These are phyloP conservation scores for Melanogaster broomeanus DNA, from an alignment of 768 basidiomycete genomes.

Conservation along the genomic window DNA sequence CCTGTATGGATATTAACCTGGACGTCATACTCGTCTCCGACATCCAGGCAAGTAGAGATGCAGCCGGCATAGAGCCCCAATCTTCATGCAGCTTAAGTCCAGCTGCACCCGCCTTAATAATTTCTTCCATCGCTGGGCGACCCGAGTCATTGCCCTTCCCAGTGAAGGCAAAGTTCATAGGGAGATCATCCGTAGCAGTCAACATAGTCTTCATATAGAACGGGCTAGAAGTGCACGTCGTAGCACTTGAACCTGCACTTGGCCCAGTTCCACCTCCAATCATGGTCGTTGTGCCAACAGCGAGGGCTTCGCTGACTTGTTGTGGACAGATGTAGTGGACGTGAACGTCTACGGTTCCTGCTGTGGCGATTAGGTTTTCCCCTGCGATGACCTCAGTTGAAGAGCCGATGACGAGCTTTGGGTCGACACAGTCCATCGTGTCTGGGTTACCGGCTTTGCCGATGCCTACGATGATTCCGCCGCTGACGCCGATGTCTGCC, in stretches of 20 bases:
- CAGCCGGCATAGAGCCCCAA: constrained; percentile 90
- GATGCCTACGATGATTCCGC: constrained; percentile 79
- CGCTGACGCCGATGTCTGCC: constrained; percentile 94
- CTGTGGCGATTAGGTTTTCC: constrained; percentile 91
- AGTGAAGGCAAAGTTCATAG: constrained; percentile 93
- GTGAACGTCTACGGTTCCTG: constrained; percentile 91
- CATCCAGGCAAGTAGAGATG: constrained; percentile 76
- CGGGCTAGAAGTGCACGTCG: constrained; percentile 86
- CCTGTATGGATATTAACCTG: constrained; percentile 96
- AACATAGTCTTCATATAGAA: constrained; percentile 93
- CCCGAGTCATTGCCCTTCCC: constrained; percentile 96
- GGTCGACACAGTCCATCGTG: constrained; percentile 79
- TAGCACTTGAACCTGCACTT: constrained; percentile 85
- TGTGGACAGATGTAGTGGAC: constrained; percentile 96
- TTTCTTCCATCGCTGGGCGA: constrained; percentile 69
- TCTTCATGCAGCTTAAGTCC: constrained; percentile 98
- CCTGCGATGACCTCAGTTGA: constrained; percentile 96
- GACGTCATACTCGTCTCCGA: constrained; percentile 91
- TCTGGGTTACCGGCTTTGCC: constrained; percentile 99
- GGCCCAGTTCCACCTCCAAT: constrained; percentile 98
- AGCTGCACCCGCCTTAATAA: constrained; percentile 79
- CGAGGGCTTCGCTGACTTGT: constrained; percentile 83
- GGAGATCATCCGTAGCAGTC: constrained; percentile 83
- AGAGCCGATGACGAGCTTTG: constrained; percentile 77
- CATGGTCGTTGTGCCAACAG: constrained; percentile 87